A percentile compares a stretch with the other conserved stretches of the same genome.
phyloP scores from a whole-genome alignment of 1,284 basidiomycete genomes.

The Leccinum laetum region DNA sequence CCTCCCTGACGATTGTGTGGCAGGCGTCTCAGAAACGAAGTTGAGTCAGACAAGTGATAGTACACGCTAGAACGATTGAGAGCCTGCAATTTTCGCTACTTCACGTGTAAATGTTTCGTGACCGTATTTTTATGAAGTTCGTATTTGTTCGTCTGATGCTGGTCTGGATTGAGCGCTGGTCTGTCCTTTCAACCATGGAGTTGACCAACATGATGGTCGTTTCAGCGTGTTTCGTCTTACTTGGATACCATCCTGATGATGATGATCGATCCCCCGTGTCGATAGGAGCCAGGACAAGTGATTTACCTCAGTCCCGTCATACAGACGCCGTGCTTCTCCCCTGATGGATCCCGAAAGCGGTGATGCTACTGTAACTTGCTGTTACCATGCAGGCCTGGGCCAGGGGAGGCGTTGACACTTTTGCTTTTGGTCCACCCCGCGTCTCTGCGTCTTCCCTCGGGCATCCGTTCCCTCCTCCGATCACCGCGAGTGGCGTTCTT shows the following conservation, averaged over 20 bases:
- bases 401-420: background rate
- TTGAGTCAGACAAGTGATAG: conserved; percentile 1
- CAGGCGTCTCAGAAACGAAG: conserved; percentile 30
- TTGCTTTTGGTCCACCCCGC: background rate
- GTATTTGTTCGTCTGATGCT: conserved; percentile 9
- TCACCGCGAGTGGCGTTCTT: background rate
- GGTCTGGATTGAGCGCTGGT: background rate
- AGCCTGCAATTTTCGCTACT: background rate
- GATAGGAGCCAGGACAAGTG: background rate
- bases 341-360: background rate
- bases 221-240: background rate
- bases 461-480: background rate
- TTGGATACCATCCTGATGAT: background rate
- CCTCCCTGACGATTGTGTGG: background rate
- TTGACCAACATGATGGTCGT: conserved; percentile 2
- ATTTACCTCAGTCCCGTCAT: conserved; percentile 2
- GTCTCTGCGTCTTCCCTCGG: background rate
- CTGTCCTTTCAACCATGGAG: background rate
- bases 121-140: conserved; percentile 29
- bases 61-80: background rate
- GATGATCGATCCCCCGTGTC: background rate
- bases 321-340: conserved; percentile 4
- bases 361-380: background rate
- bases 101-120: conserved; percentile 17
- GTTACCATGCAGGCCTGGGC: background rate